Conservation (phyloP, 768 basidiomycete species). For the Amanita phalloides region DNA sequence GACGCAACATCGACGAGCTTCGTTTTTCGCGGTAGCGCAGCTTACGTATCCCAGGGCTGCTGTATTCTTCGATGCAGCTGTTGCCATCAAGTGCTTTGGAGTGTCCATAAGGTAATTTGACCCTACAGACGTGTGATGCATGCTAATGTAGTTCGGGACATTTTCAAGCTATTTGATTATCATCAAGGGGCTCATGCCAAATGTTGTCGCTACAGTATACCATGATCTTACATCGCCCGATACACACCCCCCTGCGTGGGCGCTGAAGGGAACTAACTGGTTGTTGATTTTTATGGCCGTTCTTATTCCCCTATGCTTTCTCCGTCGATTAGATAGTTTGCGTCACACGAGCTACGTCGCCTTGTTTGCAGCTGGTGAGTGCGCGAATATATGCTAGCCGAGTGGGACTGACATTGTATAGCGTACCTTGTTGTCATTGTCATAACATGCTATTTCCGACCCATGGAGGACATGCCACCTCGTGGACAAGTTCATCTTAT, state of each 20-base stretch:
- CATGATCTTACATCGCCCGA: constrained; percentile 61
- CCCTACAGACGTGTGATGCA: constrained; percentile 5
- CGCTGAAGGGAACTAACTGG: constrained; percentile 74
- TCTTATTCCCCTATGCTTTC: constrained; percentile 73
- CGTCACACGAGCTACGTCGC: constrained; percentile 89
- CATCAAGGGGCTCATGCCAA: constrained; percentile 88
- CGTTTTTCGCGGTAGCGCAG: constrained; percentile 75
- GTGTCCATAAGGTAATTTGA: constrained; percentile 74
- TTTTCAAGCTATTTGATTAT: constrained; percentile 72
- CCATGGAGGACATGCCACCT: constrained; percentile 49
- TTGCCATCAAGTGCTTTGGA: constrained; percentile 94
- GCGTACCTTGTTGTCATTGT: constrained; percentile 77
- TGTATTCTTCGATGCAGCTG: constrained; percentile 86
- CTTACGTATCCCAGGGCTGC: constrained; percentile 86
- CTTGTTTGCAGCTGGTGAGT: constrained; percentile 79
- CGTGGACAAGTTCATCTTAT: constrained; percentile 62
- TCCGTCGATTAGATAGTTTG: constrained; percentile 75
- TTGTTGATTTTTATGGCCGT: constrained; percentile 66
- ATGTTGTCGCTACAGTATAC: constrained; percentile 75
- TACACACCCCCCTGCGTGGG: constrained; percentile 64
- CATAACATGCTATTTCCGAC: constrained; percentile 68
- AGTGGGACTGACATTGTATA: constrained; percentile 15
- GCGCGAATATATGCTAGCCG: neutral
- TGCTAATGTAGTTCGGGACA: neutral
- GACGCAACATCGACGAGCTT: constrained; percentile 63